Base-by-base conservation (phyloP, 768 basidiomycete genomes). In the Pleurotus sapidus region DNA sequence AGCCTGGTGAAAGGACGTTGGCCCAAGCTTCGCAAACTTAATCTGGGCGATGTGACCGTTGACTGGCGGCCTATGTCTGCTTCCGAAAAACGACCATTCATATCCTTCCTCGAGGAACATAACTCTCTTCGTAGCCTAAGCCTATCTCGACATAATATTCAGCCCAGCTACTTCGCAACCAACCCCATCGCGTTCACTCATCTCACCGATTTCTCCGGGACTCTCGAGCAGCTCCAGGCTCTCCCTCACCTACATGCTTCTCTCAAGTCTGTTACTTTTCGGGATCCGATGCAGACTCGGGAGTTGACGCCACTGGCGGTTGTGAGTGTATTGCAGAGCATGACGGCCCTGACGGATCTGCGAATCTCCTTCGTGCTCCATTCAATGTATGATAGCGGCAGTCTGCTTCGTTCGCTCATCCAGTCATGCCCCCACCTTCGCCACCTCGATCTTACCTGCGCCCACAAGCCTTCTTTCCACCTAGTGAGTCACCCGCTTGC, bases 321-420 rank as follows among this genome's bases (percentile, higher is more conserved):
- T 2, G 80, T 84, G 3, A 75, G 77, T 38, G 72, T 88, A n/a
- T 77, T 91, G 23, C 76, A 81, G 58, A 77, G 78, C 48, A 64
- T 91, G 18, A 77, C 78, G 17, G 74, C 74, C 4, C 76, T 91
- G 23, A 78, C 74, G 11, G 78, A 83, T 40, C 74, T 91, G 56
- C 84, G 79, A 54, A 80, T 91, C 43, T 74, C 82, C 14, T 91
- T 91, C 65, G 78, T 81, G 39, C 78, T 91, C 49, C 86, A 90
- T 63, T 84, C 84, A 1, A 84, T 84, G 64, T 90, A 90, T 64
- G 89, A 91, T 61, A 86, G 86, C 63, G 85, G 83, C 24, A 84
- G 84, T 61, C 72, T 90, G 57, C 74, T 91, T 34, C 82, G 86
- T 46, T 84, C 86, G 3, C 78, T 91, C 57, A 81, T 84, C 53